These are phyloP conservation scores for Gloeostereum incarnatum DNA, from an alignment of 768 basidiomycete genomes.

Conservation along the genomic window DNA sequence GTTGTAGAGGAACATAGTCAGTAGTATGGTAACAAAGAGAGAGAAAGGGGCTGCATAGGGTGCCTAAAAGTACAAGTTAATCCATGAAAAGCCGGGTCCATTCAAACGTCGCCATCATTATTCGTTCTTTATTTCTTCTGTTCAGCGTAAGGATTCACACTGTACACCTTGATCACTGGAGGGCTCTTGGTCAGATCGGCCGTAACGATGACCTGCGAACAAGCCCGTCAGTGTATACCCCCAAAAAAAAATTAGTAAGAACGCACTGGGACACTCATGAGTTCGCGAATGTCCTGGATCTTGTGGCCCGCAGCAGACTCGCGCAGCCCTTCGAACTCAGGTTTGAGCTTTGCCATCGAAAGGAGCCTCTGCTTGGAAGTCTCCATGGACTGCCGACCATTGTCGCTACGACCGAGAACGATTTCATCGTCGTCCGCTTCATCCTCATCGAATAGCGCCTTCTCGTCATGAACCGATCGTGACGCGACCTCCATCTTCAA, in stretches of 20 bases:
- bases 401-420: constrained; percentile 54
- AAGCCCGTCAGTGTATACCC: constrained; percentile 6
- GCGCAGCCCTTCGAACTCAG: constrained; percentile 79
- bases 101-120: no score
- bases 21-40: no score
- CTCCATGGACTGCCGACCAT: constrained; percentile 31
- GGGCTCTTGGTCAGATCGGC: constrained; percentile 94
- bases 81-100: no score
- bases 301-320: constrained; percentile 71
- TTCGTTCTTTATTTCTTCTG: constrained; percentile 29
- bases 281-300: constrained; percentile 90
- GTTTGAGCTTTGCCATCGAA: constrained; percentile 68
- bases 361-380: constrained; percentile 70
- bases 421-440: constrained; percentile 80
- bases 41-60: no score
- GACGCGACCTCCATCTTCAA: constrained; percentile 87
- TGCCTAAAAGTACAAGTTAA: no score
- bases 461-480: constrained; percentile 79
- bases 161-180: constrained; percentile 95
- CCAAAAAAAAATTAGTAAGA: not conserved
- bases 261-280: constrained; percentile 89
- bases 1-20: no score
- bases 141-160: constrained; percentile 83
- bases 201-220: constrained; percentile 78
- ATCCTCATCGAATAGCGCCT: constrained; percentile 82